phyloP scores from a whole-genome alignment of 83 land plant species.

The Picea abies region DNA sequence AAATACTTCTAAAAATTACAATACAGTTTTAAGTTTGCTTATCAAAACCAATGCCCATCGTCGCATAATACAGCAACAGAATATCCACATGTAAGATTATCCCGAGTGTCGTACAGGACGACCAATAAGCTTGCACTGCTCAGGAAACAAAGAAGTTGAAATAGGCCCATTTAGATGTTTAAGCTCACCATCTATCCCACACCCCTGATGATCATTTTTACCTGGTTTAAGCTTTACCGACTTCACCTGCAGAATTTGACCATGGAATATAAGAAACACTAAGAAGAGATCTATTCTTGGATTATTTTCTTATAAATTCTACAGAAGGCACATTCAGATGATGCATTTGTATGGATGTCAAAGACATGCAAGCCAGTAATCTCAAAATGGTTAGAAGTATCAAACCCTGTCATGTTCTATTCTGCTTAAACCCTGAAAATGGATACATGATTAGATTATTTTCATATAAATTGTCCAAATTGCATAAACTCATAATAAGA shows the following conservation, averaged over 20 bases:
- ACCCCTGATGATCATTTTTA: conserved; percentile 53
- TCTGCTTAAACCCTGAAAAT: background rate
- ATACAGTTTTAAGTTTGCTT: too few species aligned
- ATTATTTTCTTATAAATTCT: background rate
- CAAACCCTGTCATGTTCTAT: background rate
- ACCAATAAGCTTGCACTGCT: conserved; percentile 83
- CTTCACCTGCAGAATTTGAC: conserved; percentile 61
- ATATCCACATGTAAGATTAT: background rate
- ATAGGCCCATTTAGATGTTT: conserved; percentile 60
- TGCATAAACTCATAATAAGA: background rate
- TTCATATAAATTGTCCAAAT: background rate
- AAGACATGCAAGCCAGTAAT: background rate
- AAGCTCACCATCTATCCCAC: conserved; percentile 92
- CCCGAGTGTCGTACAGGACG: conserved; percentile 24
- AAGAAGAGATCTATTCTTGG: background rate
- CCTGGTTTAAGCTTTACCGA: conserved; percentile 65
- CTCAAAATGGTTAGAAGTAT: background rate
- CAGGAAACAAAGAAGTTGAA: conserved; percentile 59
- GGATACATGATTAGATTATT: background rate
- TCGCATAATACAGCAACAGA: too few species aligned
- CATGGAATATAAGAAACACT: background rate
- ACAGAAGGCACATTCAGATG: background rate
- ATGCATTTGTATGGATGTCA: background rate
- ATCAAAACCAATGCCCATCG: too few species aligned
- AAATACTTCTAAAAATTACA: too few species aligned